Evolutionary conservation across 768 basidiomycete species (phyloP), one percentile per base, ranked within the genome.

Genomic region (Podaxis sp.): DNA sequence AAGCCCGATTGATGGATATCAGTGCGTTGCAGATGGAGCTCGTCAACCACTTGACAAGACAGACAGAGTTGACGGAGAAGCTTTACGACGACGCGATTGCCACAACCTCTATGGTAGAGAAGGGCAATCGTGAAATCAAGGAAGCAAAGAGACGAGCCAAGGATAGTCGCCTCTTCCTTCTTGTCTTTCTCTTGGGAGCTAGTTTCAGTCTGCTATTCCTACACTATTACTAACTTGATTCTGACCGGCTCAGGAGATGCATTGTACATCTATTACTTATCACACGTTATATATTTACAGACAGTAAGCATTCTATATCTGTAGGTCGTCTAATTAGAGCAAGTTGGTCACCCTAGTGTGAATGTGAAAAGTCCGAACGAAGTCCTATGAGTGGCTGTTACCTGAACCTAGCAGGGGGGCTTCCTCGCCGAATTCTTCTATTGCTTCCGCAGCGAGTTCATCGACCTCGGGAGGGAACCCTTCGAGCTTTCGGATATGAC

Each of bases 1-100:
- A 99, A 70, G 86, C 91, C 48, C 86, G 91, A 36, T 74, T 99
- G 59, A 81, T 95, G 77, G 96, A 98, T 69, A 98, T 99, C 68
- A 91, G 91, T 66, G 83, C 90, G 44, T 76, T 99, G 60, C 97
- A 99, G 78, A 88, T 91, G 76, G 92, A 98, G 72, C 80, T 99
- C 65, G 86, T 97, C 53, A 78, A 84, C 13, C 94, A 98, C 70
- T 80, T 99, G 42, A 89, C 90, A 37, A 83, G 79, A 67, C 97
- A 99, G 79, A 90, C 90, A 2, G 95, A 95, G 76, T 73, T 95
- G 65, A 94, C 95, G 9, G 95, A 98, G 68, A 87, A 93, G 72
- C 76, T 99, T 62, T 97, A 93, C 69, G 94, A 97, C 66, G 96
- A 99, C 69, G 95, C 94, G 7, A 88, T 97, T 57, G 85, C 89